phyloP scores from a whole-genome alignment of 2,329 filamentous ascomycete genomes.

The Hypoxylon rubiginosum region DNA sequence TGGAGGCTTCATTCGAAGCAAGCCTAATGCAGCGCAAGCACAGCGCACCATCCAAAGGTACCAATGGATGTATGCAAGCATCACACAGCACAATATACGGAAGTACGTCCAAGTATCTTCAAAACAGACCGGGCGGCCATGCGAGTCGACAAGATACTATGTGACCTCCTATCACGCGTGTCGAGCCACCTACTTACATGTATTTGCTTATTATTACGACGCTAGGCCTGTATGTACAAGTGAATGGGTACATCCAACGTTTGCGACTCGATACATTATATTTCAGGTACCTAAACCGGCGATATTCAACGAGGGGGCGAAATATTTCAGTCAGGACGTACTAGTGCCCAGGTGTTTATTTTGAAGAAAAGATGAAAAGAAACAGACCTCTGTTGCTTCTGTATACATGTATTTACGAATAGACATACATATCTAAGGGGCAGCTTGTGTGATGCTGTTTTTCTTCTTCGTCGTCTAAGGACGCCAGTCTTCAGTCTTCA shows the following conservation, averaged over 20 bases:
- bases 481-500: slow-evolving; percentile 31
- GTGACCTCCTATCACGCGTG: slow-evolving; percentile 30
- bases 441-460: slow-evolving; percentile 25
- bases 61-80: slow-evolving; percentile 23
- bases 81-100: slow-evolving; percentile 32
- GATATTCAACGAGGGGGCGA: slow-evolving; percentile 3
- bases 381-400: slow-evolving; percentile 8
- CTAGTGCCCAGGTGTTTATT: not conserved
- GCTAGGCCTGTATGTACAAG: slow-evolving; percentile 26
- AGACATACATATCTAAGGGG: slow-evolving; percentile 18
- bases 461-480: slow-evolving; percentile 21
- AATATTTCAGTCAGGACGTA: not conserved
- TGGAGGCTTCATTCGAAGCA: slow-evolving; percentile 25
- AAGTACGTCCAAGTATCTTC: slow-evolving; percentile 29
- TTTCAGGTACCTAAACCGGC: slow-evolving; percentile 5
- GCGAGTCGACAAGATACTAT: slow-evolving; percentile 36
- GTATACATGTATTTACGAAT: not conserved
- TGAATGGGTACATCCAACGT: slow-evolving; percentile 19
- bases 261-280: slow-evolving; percentile 26
- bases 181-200: slow-evolving; percentile 16
- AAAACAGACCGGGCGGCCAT: slow-evolving; percentile 25
- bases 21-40: slow-evolving; percentile 36
- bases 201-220: slow-evolving; percentile 2
- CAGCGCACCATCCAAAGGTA: slow-evolving; percentile 27
- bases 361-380: not conserved